phyloP scores from a whole-genome alignment of 164 flowering plant species.

The Tetracentron sinense region DNA sequence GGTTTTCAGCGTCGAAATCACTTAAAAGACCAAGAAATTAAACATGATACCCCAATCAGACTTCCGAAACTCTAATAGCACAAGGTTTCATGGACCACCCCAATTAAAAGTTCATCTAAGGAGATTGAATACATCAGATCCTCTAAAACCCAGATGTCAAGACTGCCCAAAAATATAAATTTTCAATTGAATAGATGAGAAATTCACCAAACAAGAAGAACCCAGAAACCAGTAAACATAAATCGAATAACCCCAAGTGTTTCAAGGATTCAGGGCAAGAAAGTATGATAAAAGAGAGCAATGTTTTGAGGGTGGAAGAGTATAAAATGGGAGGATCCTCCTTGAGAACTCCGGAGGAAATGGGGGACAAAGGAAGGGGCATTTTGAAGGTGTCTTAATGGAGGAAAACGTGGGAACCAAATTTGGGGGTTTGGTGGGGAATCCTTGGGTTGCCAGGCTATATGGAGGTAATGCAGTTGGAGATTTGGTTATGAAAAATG shows the following conservation, averaged over 20 bases:
- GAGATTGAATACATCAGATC: neutral
- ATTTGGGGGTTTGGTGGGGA: slow-evolving; percentile 7
- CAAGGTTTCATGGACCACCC: neutral
- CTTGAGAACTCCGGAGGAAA: neutral
- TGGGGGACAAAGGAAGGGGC: neutral
- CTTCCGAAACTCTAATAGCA: neutral
- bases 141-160: neutral
- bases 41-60: neutral
- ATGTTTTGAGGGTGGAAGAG: neutral
- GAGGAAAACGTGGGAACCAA: slow-evolving; percentile 3
- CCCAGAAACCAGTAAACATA: too few species aligned
- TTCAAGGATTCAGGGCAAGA: neutral
- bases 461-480: neutral
- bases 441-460: slow-evolving; percentile 1
- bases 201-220: neutral
- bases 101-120: neutral
- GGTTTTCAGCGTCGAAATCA: too few species aligned
- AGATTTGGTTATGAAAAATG: neutral
- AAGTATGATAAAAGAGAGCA: neutral
- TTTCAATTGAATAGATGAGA: too few species aligned
- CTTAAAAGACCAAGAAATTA: neutral
- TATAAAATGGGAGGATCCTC: neutral
- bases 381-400: neutral
- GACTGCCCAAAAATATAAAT: neutral
- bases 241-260: neutral